Evolutionary conservation across 306 rosid genomes (phyloP).

Genomic region (Rosa lucieae): DNA sequence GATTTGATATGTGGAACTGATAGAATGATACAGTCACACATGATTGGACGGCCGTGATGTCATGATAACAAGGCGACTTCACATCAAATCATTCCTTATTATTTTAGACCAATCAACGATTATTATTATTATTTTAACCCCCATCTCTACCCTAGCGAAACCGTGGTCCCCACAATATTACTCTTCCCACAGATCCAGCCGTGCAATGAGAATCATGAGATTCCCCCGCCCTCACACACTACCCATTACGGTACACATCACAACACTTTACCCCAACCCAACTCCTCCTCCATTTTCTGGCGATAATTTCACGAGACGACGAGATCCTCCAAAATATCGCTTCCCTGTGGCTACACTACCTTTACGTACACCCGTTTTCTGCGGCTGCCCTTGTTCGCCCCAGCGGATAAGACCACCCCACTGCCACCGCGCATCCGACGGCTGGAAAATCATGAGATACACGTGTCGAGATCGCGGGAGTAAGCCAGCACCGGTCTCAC

Average conservation of each 20-base stretch:
- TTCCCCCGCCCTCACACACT: slow-evolving; percentile 41
- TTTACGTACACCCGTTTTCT: slow-evolving; percentile 62
- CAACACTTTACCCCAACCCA: slow-evolving; percentile 40
- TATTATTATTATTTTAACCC: too few species aligned
- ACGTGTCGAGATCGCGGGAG: slow-evolving; percentile 41
- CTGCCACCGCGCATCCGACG: slow-evolving; percentile 42
- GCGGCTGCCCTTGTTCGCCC: slow-evolving; percentile 54
- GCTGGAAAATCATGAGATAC: neutral
- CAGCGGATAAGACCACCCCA: slow-evolving; percentile 67
- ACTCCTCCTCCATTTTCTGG: slow-evolving; percentile 2
- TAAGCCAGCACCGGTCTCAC: slow-evolving; percentile 13
- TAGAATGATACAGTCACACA: slow-evolving; percentile 46
- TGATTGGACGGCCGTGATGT: slow-evolving; percentile 84
- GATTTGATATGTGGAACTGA: slow-evolving; percentile 20
- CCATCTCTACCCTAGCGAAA: neutral
- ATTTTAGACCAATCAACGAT: slow-evolving; percentile 8
- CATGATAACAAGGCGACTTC: slow-evolving; percentile 50
- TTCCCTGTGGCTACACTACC: slow-evolving; percentile 28
- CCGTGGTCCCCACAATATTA: slow-evolving; percentile 50
- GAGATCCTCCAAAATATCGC: slow-evolving; percentile 22
- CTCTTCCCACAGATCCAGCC: slow-evolving; percentile 58
- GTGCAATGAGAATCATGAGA: slow-evolving; percentile 71
- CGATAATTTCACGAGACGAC: neutral
- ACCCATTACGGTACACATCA: slow-evolving; percentile 43
- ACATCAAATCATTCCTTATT: slow-evolving; percentile 43